Evolutionary conservation across 192 early-diverging fungal genomes (phyloP), one percentile per base, ranked within the genome.

Genomic region (Gryganskiella cystojenkinii): DNA sequence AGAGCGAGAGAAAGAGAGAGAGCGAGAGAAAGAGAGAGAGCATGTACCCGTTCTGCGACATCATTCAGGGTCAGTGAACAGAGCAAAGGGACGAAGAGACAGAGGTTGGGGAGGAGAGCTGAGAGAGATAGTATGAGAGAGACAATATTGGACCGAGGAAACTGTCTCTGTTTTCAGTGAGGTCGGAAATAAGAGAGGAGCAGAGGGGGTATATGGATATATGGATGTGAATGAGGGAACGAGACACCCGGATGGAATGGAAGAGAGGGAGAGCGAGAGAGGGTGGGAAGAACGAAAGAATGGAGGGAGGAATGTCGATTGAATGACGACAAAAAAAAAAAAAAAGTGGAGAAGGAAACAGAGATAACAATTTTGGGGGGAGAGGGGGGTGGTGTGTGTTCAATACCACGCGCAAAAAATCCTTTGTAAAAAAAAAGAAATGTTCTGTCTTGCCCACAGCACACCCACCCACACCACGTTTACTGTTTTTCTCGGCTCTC

Each of bases 21-120:
- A 60, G 25, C 31, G 40, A 11, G 25, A 22, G 24, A 13, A 1
- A 11, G n/a, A 10, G 28, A 37, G 24, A 2, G 13, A n/a, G 27
- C 7, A 19, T 30, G n/a, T 72, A 72, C 70, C 70, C 70, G 50
- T 63, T 72, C 61, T 64, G 70, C 24, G 61, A 57, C 70, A 72
- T 72, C 64, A 65, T 63, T 17, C 7, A 24, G 34, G 31, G 24
- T 3, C 11, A 20, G 54, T 20, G 54, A 4, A 37, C 31, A 56
- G 35, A 13, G 22, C 55, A 34, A 30, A 31, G 33, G 56, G 35
- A 35, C 20, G 56, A 22, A 40, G 25, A 13, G 30, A 58, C 5
- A 34, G 33, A 9, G 45, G 9, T 4, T 7, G 40, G 5, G 25
- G 45, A 40, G 46, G 27, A 13, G 46, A 61, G 42, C 27, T 5